Base-by-base conservation (phyloP, 2,329 filamentous ascomycete genomes). In the Colletotrichum eleusines region DNA sequence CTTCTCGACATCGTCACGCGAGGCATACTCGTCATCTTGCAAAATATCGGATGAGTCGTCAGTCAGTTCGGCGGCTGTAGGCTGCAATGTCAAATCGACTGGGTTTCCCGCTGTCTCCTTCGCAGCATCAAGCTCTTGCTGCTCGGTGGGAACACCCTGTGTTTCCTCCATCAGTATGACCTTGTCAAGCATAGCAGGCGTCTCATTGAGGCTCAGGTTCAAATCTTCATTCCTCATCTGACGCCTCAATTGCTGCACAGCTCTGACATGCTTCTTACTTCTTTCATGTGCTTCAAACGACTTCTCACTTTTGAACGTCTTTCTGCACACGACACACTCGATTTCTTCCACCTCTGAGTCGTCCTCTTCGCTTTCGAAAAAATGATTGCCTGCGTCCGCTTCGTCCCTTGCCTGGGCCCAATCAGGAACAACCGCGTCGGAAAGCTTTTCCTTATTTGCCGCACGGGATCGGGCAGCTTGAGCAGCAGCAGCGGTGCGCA, bases 201-300 rank as follows among this genome's bases (percentile, higher is more conserved):
- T 53, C 31, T 51, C 33, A n/a, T 73, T 73, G 1, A 75, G 72
- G 62, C 82, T 78, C 5, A 91, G 77, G 59, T 90, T 85, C 57
- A 85, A 84, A 76, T 95, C 92, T 76, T 99, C 93, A 75, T 91
- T 90, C 75, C 87, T 89, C 94, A 99, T 97, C 78, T 96, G 91
- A 76, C 89, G 87, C 76, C 90, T 90, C 48, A 99, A 81, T 72
- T 94, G 89, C 74, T 95, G 91, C 8, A 98, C 87, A 2, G 94
- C 92, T 78, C 97, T 98, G 72, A 91, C 81, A 77, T 99, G 96
- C 81, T 98, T 99, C 80, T 97, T 99, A 85, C 95, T 98, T 82
- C 92, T 94, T 82, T 98, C 95, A 76, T 99, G 96, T 3, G 92
- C 91, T 76, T 97, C 91, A 72, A 92, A 94, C 77, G 98, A 95